Conservation (phyloP, 345 rosid genomes). For the Aethionema arabicum region DNA sequence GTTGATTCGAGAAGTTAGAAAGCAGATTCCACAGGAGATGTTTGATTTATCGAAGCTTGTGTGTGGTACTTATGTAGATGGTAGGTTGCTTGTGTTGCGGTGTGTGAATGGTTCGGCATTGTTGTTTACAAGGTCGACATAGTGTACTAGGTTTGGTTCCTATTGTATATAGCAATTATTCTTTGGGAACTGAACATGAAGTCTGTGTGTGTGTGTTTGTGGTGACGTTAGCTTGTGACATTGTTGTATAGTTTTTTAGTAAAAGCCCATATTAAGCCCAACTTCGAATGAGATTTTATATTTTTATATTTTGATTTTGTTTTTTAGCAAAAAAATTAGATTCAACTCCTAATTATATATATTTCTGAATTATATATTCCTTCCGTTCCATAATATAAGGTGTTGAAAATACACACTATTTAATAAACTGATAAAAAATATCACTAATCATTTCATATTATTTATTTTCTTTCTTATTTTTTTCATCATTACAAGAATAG, state of each 20-base stretch:
- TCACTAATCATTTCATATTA: no score
- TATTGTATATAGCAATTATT: conserved; percentile 26
- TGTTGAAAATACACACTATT: no score
- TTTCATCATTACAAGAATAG: no score
- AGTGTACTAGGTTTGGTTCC: conserved; percentile 22
- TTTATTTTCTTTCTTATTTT: no score
- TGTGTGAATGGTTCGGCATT: conserved; percentile 86
- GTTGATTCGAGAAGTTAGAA: conserved; percentile 68
- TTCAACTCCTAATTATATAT: no score
- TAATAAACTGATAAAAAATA: no score
- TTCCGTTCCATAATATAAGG: no score
- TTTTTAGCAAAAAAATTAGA: no score
- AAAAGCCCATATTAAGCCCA: not conserved
- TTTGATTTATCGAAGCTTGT: conserved; percentile 77
- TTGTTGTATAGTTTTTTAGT: not conserved
- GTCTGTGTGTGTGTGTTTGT: conserved; percentile 20
- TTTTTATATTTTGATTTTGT: no score
- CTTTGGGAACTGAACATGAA: conserved; percentile 17
- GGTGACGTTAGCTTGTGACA: conserved; percentile 4
- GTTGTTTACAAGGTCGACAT: conserved; percentile 48
- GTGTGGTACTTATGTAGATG: conserved; percentile 78
- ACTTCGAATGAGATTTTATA: not conserved
- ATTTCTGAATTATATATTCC: no score
- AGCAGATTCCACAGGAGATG: conserved; percentile 78
- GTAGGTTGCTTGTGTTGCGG: conserved; percentile 71